A percentile compares a stretch with the other conserved stretches of the same genome.
phyloP scores from a whole-genome alignment of 139 green algal genomes.

The Eudorina sp. region DNA sequence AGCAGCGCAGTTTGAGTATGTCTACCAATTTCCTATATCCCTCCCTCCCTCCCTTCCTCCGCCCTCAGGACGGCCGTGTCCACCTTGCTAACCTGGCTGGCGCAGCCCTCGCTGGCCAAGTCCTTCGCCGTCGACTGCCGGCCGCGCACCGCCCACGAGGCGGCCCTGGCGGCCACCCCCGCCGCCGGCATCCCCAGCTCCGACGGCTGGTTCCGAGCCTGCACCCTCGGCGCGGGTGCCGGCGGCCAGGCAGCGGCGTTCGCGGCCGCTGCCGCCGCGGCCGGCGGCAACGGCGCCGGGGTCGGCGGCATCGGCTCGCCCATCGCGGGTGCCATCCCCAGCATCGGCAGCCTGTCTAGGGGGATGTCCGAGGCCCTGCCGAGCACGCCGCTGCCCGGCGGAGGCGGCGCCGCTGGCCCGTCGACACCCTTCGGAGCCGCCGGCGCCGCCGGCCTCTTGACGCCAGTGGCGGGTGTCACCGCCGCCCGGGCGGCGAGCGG shows the following conservation, averaged over 20 bases:
- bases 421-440: not conserved
- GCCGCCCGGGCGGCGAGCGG: slow-evolving; percentile 1
- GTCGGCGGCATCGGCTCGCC: not conserved
- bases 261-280: not conserved
- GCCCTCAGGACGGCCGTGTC: slow-evolving; percentile 46
- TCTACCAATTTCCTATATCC: not conserved
- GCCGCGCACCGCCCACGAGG: slow-evolving; percentile 20
- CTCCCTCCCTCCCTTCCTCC: not conserved
- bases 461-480: not conserved
- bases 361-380: not conserved
- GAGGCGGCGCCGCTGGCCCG: not conserved
- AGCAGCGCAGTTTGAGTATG: too few relatives aligned
- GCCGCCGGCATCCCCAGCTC: slow-evolving; percentile 26
- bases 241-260: not conserved
- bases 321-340: not conserved
- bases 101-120: slow-evolving; percentile 44
- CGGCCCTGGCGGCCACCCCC: not conserved
- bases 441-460: not conserved
- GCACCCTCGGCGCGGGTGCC: slow-evolving; percentile 9
- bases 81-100: slow-evolving; percentile 57
- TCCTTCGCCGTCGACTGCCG: slow-evolving; percentile 53
- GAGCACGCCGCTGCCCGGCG: not conserved
- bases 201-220: slow-evolving; percentile 62
- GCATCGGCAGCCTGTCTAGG: not conserved
- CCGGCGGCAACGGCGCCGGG: not conserved